Evolutionary conservation across 2,329 filamentous ascomycete species (phyloP).

Genomic region (Penicillium sp.): DNA sequence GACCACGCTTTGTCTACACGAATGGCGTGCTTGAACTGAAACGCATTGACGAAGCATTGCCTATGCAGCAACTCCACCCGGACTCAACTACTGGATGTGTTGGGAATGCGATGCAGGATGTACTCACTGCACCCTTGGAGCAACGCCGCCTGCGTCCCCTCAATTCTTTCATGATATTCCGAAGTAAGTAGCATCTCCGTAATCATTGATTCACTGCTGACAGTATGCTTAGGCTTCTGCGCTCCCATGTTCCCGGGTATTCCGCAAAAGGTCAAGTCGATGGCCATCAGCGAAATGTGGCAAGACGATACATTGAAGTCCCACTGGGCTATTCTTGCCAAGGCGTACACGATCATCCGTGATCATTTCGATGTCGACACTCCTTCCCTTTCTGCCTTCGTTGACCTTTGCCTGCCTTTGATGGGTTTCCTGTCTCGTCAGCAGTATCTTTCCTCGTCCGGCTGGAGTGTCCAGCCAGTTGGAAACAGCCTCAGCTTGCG

Average conservation of each 20-base stretch:
- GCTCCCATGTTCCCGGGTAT: constrained; percentile 46
- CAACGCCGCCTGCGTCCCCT: constrained; percentile 19
- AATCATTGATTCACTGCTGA: constrained; percentile 1
- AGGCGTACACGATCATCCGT: constrained; percentile 55
- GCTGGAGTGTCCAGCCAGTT: not conserved
- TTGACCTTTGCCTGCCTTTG: not conserved
- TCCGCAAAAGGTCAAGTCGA: constrained; percentile 55
- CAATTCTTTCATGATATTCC: constrained; percentile 41
- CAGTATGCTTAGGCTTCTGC: constrained; percentile 45
- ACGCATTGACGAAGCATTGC: not conserved
- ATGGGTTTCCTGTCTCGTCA: not conserved
- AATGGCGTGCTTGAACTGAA: not conserved
- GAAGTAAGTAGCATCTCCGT: constrained; percentile 30
- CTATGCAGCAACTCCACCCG: not conserved
- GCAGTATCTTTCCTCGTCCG: not conserved
- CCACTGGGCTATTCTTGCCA: constrained; percentile 54
- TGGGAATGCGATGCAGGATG: not conserved
- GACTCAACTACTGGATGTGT: not conserved
- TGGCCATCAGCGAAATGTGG: constrained; percentile 52
- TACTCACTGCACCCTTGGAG: not conserved
- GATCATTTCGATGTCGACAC: constrained; percentile 39
- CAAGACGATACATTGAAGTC: constrained; percentile 50
- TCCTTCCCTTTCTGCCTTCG: not conserved
- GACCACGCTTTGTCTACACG: not conserved
- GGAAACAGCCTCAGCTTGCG: not conserved